Evolutionary conservation across 805 yeast species (phyloP).

Genomic region (Barnettozyma populi): DNA sequence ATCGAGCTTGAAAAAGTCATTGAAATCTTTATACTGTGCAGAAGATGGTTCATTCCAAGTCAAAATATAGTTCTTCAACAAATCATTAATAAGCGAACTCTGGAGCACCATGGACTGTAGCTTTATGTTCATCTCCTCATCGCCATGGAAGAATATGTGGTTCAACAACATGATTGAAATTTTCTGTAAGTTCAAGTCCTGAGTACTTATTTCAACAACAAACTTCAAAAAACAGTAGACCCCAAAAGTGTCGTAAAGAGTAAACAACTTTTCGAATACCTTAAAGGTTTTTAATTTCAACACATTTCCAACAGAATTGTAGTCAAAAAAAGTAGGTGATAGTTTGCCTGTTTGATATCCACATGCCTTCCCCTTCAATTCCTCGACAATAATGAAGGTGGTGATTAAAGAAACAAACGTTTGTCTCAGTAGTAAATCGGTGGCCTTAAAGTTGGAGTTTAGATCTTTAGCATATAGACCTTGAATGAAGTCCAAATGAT

Average conservation of each 20-base stretch:
- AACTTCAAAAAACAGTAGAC: constrained; percentile 32
- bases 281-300: constrained; percentile 22
- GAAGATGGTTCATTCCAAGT: constrained; percentile 33
- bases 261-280: constrained; percentile 30
- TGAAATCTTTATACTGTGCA: constrained; percentile 14
- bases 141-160: constrained; percentile 25
- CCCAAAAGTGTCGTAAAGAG: constrained; percentile 32
- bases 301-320: constrained; percentile 13
- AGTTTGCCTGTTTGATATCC: constrained; percentile 4
- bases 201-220: constrained; percentile 27
- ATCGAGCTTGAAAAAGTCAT: constrained; percentile 5
- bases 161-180: constrained; percentile 26
- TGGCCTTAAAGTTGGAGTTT: constrained; percentile 10
- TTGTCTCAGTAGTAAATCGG: constrained; percentile 12
- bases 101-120: constrained; percentile 13
- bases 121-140: background rate
- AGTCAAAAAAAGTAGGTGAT: constrained; percentile 13
- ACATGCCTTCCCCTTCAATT: constrained; percentile 16
- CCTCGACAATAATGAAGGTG: constrained; percentile 11
- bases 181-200: constrained; percentile 31
- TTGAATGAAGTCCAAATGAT: constrained; percentile 4
- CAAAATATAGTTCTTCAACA: constrained; percentile 22
- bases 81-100: constrained; percentile 23
- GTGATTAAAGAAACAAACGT: constrained; percentile 14
- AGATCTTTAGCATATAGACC: constrained; percentile 6